Evolutionary conservation across 225 moss, liverwort and hornwort genomes (phyloP), one percentile per base, ranked within the genome.

Genomic region (Marchantia paleacea): DNA sequence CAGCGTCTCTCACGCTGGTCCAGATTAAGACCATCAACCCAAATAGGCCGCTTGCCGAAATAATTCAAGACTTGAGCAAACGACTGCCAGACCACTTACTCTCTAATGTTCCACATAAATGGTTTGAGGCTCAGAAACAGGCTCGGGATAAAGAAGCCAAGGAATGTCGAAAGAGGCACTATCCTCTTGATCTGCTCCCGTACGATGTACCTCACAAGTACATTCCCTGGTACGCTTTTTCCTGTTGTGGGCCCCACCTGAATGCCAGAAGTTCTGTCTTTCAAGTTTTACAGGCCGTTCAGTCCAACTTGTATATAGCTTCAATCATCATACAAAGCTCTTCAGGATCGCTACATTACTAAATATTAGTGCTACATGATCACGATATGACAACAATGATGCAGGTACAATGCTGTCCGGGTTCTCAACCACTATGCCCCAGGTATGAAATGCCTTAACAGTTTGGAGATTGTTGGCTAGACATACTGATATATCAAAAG

Each of bases 161-260:
- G n/a, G 79, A 79, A 70, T 79, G 79, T 55, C 79, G 79, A 30
- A 79, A 79, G 69, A 79, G 79, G 52, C 79, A 79, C 26, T 79
- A 79, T 54, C 79, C 79, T 54, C 79, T 79, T 55, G 79, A 79
- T 57, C 52, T 79, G 58, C 69, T 79, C 55, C 69, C 79, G 1
- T 79, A 69, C 25, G 79, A 79, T 70, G 79, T 79, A 28, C 79
- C 79, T 70, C 52, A 25, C 29, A 79, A 70, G 22, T 79, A 79
- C 79, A 79, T 79, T 54, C 79, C 79, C 14, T 79, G 79, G 79
- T 79, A 57, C 14, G 79, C 9, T 0, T 19, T n/a, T 24, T 16
- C 7, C 24, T 62, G n/a, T n/a, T 62, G 62, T 62, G 62, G 62
- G n/a, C 39, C n/a, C 62, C 6, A 24, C 22, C n/a, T 24, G 6